Base-by-base conservation (phyloP, 2,329 filamentous ascomycete genomes). In the Microsporum audouinii region DNA sequence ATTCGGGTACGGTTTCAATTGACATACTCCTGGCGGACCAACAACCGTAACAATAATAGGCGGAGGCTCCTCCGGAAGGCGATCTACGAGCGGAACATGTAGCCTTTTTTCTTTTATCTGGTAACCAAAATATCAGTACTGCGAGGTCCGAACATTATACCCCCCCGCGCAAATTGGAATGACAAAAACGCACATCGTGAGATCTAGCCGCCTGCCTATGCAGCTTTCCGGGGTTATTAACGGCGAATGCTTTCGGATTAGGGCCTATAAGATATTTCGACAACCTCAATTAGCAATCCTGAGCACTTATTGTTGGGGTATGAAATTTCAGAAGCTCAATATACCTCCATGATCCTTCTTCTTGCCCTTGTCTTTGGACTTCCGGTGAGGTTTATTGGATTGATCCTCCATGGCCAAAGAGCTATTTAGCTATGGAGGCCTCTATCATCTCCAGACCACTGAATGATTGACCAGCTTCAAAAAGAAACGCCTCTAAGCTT, bases 81-180 rank as follows among this genome's bases (percentile, higher is more conserved):
- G 87, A 79, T 99, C 94, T 77, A 97, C 88, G 72, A 96, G 88
- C 51, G 94, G 94, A 17, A 99, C 94, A 80, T 99, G 95, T 43
- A 97, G 82, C 63, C 92, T 85, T 77, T 95, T 96, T 77, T 99
- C 95, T 81, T 90, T 94, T 75, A 96, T 86, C 88, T 91, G 70
- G 2, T n/a, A 41, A 71, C 66, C 59, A 58, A 57, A 3, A 4
- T 33, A 60, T 41, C 53, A 61, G 39, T 57, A n/a, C 34, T 53
- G 4, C 4, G 57, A 17, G 27, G 2, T 51, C 27, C 10, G 10
- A 39, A 36, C 10, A 6, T 60, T 53, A 17, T 36, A 36, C 23
- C 31, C 23, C 31, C 49, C 33, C 31, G 31, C 31, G 36, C 23
- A 12, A n/a, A 17, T 36, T 29, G 5, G 56, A 60, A 33, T 23